A percentile compares a stretch with the other conserved stretches of the same genome.
Conservation (phyloP, 2,329 filamentous ascomycete species). For the Seiridium unicorne region DNA sequence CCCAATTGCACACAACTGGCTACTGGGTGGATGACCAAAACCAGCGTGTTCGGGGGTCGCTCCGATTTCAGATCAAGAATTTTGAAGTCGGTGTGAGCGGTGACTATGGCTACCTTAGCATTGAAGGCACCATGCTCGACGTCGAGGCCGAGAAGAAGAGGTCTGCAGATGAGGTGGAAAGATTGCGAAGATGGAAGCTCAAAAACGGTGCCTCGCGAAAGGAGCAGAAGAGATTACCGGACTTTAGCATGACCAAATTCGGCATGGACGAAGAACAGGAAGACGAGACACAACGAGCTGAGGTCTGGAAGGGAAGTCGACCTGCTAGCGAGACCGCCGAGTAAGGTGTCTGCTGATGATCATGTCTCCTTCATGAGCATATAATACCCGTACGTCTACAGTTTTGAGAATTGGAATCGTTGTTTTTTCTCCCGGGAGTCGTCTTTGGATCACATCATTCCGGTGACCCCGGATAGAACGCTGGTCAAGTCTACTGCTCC, state of each 20-base stretch:
- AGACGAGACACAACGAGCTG: constrained; percentile 29
- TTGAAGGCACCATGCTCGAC: constrained; percentile 83
- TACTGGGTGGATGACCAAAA: constrained; percentile 76
- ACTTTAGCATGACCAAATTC: constrained; percentile 59
- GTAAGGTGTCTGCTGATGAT: constrained; percentile 6
- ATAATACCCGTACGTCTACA: neutral
- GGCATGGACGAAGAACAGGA: constrained; percentile 45
- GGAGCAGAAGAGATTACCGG: constrained; percentile 36
- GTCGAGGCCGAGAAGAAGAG: constrained; percentile 64
- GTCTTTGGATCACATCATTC: neutral
- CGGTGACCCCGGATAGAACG: neutral
- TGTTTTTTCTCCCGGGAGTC: neutral
- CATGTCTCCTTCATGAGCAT: neutral
- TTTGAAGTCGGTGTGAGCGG: constrained; percentile 77
- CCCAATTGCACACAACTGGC: constrained; percentile 56
- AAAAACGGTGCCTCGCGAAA: constrained; percentile 31
- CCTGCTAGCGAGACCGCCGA: constrained; percentile 19
- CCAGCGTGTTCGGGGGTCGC: constrained; percentile 64
- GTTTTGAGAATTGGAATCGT: neutral
- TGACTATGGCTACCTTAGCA: constrained; percentile 76
- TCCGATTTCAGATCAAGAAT: constrained; percentile 79
- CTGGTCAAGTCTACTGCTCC: no score
- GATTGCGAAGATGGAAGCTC: constrained; percentile 32
- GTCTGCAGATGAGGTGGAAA: constrained; percentile 50
- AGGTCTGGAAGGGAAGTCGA: constrained; percentile 31